Base-by-base conservation (phyloP, 768 basidiomycete species). In the Hemileccinum impolitum region DNA sequence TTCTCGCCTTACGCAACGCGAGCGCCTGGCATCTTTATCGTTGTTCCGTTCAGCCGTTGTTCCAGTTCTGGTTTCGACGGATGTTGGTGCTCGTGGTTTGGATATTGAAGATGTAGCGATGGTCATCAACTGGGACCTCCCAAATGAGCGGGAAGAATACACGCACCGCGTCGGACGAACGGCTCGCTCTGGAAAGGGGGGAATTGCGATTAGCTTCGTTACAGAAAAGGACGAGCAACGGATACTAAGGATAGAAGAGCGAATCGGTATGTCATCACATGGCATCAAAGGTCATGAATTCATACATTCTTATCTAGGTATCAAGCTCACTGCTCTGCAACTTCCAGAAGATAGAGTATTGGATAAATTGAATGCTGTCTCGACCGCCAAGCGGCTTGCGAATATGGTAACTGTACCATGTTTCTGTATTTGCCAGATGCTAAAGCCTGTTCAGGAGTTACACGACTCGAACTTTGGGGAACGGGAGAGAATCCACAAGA, bases 51-150 rank as follows among this genome's bases (percentile, higher is more conserved):
- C 90, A 0, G 84, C 78, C 15, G 81, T 93, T 42, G 84, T 97
- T 34, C 94, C 94, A 0, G 90, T 99, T 38, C 75, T 99, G 41
- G 79, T 99, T 39, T 91, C 89, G 26, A 98, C 95, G 8, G 95
- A 97, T 64, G 95, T 99, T 28, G 96, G 92, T 14, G 87, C 90
- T 17, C 84, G 96, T 60, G 96, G 96, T 26, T 70, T 99, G 50
- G 96, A 98, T 70, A 95, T 98, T 48, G 92, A 92, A 52, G 91
- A 94, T 57, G 94, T 99, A 11, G 93, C 90, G 11, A 82, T 97
- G 74, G 92, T 99, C 17, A 76, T 99, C 49, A 98, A 99, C 56
- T 99, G 94, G 94, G 95, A 99, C 67, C 73, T 97, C 54, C 96
- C 96, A 13, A 75, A 78, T 12, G 84, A 86, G 62, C 78, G 91